Evolutionary conservation across 345 rosid species (phyloP).

Genomic region (Hibiscus trionum): DNA sequence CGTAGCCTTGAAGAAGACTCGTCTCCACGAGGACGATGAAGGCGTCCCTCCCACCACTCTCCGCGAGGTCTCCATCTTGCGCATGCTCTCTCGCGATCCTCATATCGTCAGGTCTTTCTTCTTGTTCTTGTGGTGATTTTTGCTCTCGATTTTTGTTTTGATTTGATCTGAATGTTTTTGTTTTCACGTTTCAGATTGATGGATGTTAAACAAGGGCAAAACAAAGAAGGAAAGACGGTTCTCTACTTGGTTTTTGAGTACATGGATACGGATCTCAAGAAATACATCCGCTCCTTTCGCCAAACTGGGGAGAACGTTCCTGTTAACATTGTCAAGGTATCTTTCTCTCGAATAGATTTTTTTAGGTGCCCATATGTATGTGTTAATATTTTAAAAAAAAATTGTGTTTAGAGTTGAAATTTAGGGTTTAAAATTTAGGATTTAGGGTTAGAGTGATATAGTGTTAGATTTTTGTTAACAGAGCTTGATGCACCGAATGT

Average conservation of each 20-base stretch:
- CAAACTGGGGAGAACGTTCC: conserved; percentile 55
- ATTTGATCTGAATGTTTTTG: too few species aligned
- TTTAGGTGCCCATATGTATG: too few species aligned
- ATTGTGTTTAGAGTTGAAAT: too few species aligned
- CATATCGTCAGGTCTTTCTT: conserved; percentile 42
- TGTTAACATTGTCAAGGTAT: conserved; percentile 41
- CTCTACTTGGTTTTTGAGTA: conserved; percentile 84
- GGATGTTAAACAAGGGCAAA: conserved; percentile 88
- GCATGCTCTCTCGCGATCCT: conserved; percentile 93
- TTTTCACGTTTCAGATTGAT: conserved; percentile 35
- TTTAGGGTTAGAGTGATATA: too few species aligned
- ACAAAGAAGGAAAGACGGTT: conserved; percentile 84
- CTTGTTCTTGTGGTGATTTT: too few species aligned
- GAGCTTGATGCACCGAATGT: too few species aligned
- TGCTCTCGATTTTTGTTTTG: too few species aligned
- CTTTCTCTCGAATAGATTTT: too few species aligned
- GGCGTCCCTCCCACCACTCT: conserved; percentile 99
- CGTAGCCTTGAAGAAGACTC: conserved; percentile 96
- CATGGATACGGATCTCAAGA: conserved; percentile 88
- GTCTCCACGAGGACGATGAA: conserved; percentile 93
- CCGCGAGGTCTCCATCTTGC: conserved; percentile 93
- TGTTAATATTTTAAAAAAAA: too few species aligned
- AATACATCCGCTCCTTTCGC: conserved; percentile 64
- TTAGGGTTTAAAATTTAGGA: too few species aligned
- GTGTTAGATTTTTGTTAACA: too few species aligned